phyloP scores from a whole-genome alignment of 495 filamentous ascomycete species.

The Aspergillus incahuasiensis region DNA sequence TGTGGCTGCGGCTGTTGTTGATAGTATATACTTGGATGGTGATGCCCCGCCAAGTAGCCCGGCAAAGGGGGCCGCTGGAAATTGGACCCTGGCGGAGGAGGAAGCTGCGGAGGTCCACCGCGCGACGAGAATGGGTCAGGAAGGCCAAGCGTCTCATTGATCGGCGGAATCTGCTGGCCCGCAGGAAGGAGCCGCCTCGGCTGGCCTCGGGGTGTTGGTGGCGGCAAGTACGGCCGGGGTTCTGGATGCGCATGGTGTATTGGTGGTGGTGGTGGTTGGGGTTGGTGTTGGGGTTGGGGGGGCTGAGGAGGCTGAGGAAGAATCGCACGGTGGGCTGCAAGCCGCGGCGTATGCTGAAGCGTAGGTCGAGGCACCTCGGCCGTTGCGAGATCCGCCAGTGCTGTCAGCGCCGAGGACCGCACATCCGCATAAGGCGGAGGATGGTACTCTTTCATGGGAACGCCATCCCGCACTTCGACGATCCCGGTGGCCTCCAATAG shows the following conservation, averaged over 20 bases:
- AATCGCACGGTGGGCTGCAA: conserved; percentile 25
- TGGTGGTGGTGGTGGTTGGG: conserved; percentile 8
- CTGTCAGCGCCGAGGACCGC: conserved; percentile 23
- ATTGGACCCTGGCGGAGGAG: conserved; percentile 39
- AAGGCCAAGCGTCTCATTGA: conserved; percentile 27
- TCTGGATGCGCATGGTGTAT: conserved; percentile 32
- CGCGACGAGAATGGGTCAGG: conserved; percentile 34
- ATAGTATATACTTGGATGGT: conserved; percentile 20
- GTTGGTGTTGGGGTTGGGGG: conserved; percentile 1
- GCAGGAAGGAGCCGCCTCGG: conserved; percentile 40
- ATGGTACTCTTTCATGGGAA: conserved; percentile 6
- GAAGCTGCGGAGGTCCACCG: conserved; percentile 36
- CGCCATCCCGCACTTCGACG: conserved; percentile 13
- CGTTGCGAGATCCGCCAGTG: conserved; percentile 35
- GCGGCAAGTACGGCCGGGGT: conserved; percentile 37
- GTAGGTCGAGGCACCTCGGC: conserved; percentile 21
- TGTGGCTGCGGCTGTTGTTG: conserved; percentile 18
- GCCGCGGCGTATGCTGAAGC: conserved; percentile 22
- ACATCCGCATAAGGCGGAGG: conserved; percentile 10
- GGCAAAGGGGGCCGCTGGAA: conserved; percentile 34
- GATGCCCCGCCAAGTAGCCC: conserved; percentile 24
- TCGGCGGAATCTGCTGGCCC: conserved; percentile 25
- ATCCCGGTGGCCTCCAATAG: conserved; percentile 21
- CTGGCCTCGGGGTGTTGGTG: conserved; percentile 32
- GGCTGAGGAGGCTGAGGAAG: conserved; percentile 30